Evolutionary conservation across 495 filamentous ascomycete genomes (phyloP), one percentile per base, ranked within the genome.

Genomic region (Cudoniella acicularis): DNA sequence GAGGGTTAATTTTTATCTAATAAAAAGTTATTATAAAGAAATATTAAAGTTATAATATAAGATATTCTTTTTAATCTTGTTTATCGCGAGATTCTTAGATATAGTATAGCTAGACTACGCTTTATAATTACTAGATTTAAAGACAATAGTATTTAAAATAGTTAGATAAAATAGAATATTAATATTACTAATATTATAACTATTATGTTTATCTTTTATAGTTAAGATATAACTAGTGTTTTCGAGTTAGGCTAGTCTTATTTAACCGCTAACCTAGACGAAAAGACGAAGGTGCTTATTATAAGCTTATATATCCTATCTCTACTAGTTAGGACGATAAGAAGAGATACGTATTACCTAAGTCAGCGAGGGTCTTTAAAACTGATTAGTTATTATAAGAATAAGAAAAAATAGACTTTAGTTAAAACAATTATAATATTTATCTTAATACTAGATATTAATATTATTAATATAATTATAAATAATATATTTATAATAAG

Each of bases 41-140:
- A 50, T 50, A n/a, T 50, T 50, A 50, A 50, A 50, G 48, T 50
- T 50, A 50, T 50, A n/a, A 21, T 21, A 11, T 50, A n/a, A 21
- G n/a, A 22, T 24, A 50, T 8, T 50, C 48, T 50, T n/a, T 50
- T 21, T 50, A 24, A 24, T 50, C 22, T 21, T 25, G 22, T 50
- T 21, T 50, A n/a, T 21, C 22, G 22, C n/a, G 48, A 21, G 22
- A 50, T 50, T 50, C 48, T 50, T 22, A 21, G 48, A n/a, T 50
- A n/a, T 24, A 24, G n/a, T n/a, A n/a, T n/a, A n/a, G n/a, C n/a
- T n/a, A n/a, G n/a, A n/a, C n/a, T n/a, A n/a, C n/a, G n/a, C n/a
- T n/a, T n/a, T 36, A 13, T 36, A 36, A 4, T 50, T n/a, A 6
- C 48, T n/a, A 50, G n/a, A 25, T 50, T 50, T 50, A n/a, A 50